phyloP scores from a whole-genome alignment of 805 yeast genomes.

The Starmerella bombi region DNA sequence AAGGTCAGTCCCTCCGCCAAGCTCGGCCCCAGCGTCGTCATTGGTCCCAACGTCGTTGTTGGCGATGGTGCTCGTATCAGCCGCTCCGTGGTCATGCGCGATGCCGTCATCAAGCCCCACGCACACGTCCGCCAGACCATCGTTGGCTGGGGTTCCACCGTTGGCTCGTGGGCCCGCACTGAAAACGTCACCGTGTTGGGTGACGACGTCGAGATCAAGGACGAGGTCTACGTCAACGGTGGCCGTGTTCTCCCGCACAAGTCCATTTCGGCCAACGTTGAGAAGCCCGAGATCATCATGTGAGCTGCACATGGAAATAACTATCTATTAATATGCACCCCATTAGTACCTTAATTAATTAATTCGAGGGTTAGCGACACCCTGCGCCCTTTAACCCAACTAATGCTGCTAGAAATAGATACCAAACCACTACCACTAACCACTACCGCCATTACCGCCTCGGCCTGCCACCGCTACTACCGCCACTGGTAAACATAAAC shows the following conservation, averaged over 20 bases:
- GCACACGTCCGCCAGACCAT: constrained; percentile 96
- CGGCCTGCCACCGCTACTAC: too few relatives aligned
- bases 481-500: too few relatives aligned
- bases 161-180: constrained; percentile 97
- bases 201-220: constrained; percentile 97
- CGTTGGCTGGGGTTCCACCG: constrained; percentile 97
- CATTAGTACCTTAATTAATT: too few relatives aligned
- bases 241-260: constrained; percentile 99
- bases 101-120: constrained; percentile 88
- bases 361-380: too few relatives aligned
- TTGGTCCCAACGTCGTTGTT: constrained; percentile 89
- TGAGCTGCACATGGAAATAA: too few relatives aligned
- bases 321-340: too few relatives aligned
- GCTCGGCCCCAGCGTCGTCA: constrained; percentile 95
- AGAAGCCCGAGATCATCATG: constrained; percentile 97
- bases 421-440: too few relatives aligned
- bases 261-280: constrained; percentile 89
- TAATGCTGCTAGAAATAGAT: too few relatives aligned
- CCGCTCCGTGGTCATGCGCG: constrained; percentile 82
- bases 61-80: constrained; percentile 99
- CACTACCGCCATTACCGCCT: too few relatives aligned
- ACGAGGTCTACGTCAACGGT: constrained; percentile 97
- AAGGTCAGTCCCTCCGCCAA: constrained; percentile 83
- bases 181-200: constrained; percentile 97
- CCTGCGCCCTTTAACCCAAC: too few relatives aligned